Conservation (phyloP, 768 basidiomycete genomes). For the Pulveroboletus ravenelii region DNA sequence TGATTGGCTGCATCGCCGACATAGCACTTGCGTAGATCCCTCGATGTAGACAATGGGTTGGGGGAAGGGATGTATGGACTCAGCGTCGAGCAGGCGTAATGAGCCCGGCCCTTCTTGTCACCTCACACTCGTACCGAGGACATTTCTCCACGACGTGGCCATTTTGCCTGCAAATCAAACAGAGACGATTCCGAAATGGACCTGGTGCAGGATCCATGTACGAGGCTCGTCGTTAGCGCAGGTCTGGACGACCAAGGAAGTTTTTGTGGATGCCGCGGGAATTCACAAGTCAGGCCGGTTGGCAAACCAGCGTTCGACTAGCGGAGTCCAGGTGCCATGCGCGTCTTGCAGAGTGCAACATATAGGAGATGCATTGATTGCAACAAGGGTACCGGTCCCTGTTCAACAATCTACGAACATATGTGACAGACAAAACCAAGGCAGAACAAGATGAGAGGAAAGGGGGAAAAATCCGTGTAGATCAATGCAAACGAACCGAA, state of each 20-base stretch:
- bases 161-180: slow-evolving; percentile 6
- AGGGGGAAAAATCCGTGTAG: slow-evolving; percentile 7
- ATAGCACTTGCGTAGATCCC: not conserved
- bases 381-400: slow-evolving; percentile 24
- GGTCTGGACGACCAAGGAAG: not conserved
- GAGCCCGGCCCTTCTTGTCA: not conserved
- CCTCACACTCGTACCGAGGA: too few relatives aligned
- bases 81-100: not conserved
- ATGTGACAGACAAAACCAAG: slow-evolving; percentile 11
- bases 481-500: slow-evolving; percentile 18
- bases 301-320: not conserved
- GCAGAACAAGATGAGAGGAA: slow-evolving; percentile 10
- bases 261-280: not conserved
- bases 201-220: not conserved
- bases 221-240: not conserved
- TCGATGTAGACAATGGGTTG: too few relatives aligned
- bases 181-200: slow-evolving; percentile 1
- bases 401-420: slow-evolving; percentile 15
- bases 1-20: slow-evolving; percentile 1
- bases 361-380: not conserved
- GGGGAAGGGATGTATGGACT: not conserved
- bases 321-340: not conserved
- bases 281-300: too few relatives aligned
- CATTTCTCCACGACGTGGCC: slow-evolving; percentile 1
- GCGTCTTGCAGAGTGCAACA: not conserved